These are phyloP conservation scores for Aspergillus sp. DNA, from an alignment of 2,329 filamentous ascomycete species.

Conservation along the genomic window DNA sequence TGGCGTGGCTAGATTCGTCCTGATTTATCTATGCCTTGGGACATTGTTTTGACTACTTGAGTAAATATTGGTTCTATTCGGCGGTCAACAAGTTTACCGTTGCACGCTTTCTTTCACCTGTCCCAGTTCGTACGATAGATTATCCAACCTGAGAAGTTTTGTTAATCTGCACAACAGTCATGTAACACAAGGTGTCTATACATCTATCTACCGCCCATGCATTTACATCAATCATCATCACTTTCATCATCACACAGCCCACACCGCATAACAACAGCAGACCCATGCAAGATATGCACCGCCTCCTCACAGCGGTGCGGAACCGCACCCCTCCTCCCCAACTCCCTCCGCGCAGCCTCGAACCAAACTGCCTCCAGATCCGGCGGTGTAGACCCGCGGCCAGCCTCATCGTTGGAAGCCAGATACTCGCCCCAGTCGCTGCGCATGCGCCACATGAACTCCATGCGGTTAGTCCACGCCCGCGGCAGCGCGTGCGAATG, in stretches of 20 bases:
- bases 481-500: conserved; percentile 5
- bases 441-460: conserved; percentile 27
- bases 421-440: conserved; percentile 19
- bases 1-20: conserved; percentile 21
- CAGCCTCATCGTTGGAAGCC: background rate
- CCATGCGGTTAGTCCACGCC: conserved; percentile 20
- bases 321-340: conserved; percentile 17
- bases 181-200: too few species aligned
- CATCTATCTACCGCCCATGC: background rate
- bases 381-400: conserved; percentile 1
- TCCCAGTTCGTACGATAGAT: background rate
- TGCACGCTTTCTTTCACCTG: background rate
- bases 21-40: conserved; percentile 1
- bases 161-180: too few species aligned
- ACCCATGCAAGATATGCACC: conserved; percentile 20
- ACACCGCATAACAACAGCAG: conserved; percentile 16
- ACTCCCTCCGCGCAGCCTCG: conserved; percentile 19
- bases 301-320: conserved; percentile 19
- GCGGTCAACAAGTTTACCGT: background rate
- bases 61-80: conserved; percentile 2
- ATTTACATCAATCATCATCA: background rate
- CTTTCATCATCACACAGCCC: conserved; percentile 16
- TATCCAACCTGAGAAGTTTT: too few species aligned
- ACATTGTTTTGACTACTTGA: background rate
- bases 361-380: conserved; percentile 22